Base-by-base conservation (phyloP, 768 basidiomycete species). In the Suillus lakei region DNA sequence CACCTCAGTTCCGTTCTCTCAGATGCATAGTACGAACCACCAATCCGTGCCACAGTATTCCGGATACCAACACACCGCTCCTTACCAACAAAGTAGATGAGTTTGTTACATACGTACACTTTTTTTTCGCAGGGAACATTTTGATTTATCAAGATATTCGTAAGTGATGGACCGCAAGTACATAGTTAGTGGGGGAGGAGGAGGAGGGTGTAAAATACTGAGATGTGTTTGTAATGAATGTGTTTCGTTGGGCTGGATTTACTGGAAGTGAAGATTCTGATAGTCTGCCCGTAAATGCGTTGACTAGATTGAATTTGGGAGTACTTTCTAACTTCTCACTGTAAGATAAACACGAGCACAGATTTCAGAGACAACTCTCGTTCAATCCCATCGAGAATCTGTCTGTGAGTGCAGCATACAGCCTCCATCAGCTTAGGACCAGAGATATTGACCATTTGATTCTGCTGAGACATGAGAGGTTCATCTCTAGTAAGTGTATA, bases 1-100 rank as follows among this genome's bases (percentile, higher is more conserved):
- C 26, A 56, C 65, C 51, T 55, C 59, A 26, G 36, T 50, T 38
- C 53, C 64, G 23, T 75, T 72, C 62, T 72, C 76, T n/a, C 75
- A 78, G 13, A 66, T 77, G 55, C 74, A 72, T 53, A 68, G 65
- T 30, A 43, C 67, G 34, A 63, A 65, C n/a, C 71, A 65, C 51
- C 64, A 68, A n/a, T 44, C 68, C 26, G 55, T 62, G 43, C 67
- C 68, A 21, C 75, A 75, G 15, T 76, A 77, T 63, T 21, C 69
- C 7, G 74, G 69, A 32, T 65, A 72, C 15, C 76, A 69, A 59
- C 76, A 76, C 21, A 59, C 75, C 26, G 62, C 74, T 46, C 68
- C 74, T 50, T 77, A 76, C 60, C 76, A 73, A 55, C 76, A 73
- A 28, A 69, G 66, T 67, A 70, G 71, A 69, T 77, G 26, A 59